Evolutionary conservation across 129 eudicot genomes (phyloP).

Genomic region (Flaveria robusta): DNA sequence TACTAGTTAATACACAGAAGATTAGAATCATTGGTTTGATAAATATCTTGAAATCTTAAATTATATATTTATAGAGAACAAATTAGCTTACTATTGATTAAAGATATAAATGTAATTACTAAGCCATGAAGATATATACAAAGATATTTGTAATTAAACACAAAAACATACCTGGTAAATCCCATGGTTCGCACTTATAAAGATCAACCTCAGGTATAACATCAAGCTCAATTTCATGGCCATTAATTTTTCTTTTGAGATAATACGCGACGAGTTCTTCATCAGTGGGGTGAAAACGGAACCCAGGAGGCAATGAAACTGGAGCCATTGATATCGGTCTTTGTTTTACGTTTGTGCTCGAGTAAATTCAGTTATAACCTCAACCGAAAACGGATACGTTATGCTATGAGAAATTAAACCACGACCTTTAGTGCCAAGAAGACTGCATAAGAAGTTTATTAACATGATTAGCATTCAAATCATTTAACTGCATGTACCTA

Average conservation of each 20-base stretch:
- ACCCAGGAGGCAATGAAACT: constrained; percentile 93
- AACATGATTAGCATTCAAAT: constrained; percentile 23
- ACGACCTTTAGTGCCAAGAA: constrained; percentile 19
- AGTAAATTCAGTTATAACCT: constrained; percentile 12
- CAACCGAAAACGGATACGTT: neutral
- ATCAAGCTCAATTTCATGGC: constrained; percentile 81
- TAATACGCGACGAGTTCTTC: constrained; percentile 91
- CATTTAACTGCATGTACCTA: neutral
- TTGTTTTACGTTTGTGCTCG: neutral
- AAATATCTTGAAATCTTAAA: neutral
- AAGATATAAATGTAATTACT: neutral
- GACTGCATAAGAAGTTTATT: constrained; percentile 1
- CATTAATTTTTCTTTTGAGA: constrained; percentile 83
- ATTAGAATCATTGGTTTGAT: constrained; percentile 1
- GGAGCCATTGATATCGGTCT: constrained; percentile 59
- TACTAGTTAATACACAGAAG: neutral
- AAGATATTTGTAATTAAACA: neutral
- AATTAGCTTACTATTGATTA: too few species aligned
- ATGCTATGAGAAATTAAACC: neutral
- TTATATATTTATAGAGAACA: too few species aligned
- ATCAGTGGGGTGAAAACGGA: constrained; percentile 89
- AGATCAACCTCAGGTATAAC: constrained; percentile 97
- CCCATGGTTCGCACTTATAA: constrained; percentile 98
- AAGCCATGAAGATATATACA: neutral
- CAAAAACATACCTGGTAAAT: constrained; percentile 69